Base-by-base conservation (phyloP, 2,329 filamentous ascomycete species). In the Lasiodiplodia citricola region DNA sequence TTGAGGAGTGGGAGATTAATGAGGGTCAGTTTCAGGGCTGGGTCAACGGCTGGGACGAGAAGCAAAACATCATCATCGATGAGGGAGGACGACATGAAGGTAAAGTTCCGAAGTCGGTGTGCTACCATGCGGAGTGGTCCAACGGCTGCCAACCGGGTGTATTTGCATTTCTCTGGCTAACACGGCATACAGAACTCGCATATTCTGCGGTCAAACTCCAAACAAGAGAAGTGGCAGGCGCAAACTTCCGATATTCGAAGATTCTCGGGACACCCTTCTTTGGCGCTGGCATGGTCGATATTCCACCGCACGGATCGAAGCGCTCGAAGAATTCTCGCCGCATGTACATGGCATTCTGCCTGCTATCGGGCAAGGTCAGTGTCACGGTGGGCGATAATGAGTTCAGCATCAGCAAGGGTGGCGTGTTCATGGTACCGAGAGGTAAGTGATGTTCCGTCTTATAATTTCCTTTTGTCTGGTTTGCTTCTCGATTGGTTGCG, bases 331-430 rank as follows among this genome's bases (percentile, higher is more conserved):
- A 97, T 80, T 92, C 92, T 44, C 87, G 95, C 71, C 94, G 92
- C 82, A 98, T 97, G 93, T 94, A 97, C 77, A 96, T 99, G 91
- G 90, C 92, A 1, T 98, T 98, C 80, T 97, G 97, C 74, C 91
- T 99, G 37, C 91, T 93, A 73, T 87, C 88, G 55, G 96, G 96
- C 25, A 90, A 91, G 72, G 93, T 97, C 23, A 85, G 89, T 72
- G 94, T 97, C 23, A 91, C 89, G 35, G 87, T 97, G 58, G 89
- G 91, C 72, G 88, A 92, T 72, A 91, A 87, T 28, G 84, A 86
- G 70, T 98, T 99, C 78, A 89, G 91, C 68, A 94, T 97, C 72
- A 89, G 90, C 47, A 93, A 92, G 73, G 94, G 95, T 51, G 95
- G 95, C 66, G 91, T 94, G 79, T 98, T 93, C 87, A 94, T 97